Evolutionary conservation across 192 early-diverging fungal genomes (phyloP), one percentile per base, ranked within the genome.

Genomic region (Entomortierella parvispora): DNA sequence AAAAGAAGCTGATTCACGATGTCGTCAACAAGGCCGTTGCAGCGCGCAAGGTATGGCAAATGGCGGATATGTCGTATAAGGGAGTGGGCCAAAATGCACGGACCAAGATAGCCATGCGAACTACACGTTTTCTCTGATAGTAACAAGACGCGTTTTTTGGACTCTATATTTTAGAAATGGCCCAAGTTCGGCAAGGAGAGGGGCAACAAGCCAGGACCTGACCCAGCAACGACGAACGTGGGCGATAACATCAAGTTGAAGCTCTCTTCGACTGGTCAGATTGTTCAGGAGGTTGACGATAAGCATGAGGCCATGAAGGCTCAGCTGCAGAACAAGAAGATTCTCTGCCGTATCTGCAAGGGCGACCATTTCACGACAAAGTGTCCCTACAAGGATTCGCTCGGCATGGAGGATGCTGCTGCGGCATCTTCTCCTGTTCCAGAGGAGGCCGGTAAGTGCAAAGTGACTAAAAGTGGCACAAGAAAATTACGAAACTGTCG

Each of bases 351-450:
- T 83, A 90, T 91, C 60, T 99, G 97, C 84, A 94, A 95, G 62
- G 94, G 95, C 58, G 92, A 93, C 53, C 97, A 99, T 85, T 97
- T 91, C 72, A 97, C 97, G 11, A 85, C 87, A 49, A 94, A 94
- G 81, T 99, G 97, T 87, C 97, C 97, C 56, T 97, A 93, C 91
- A 99, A 97, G 87, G 95, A 97, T 79, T 93, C 93, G 3, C 81
- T 94, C 79, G 86, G 85, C 57, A 89, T 93, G 18, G 67, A 90
- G 52, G 90, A 93, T 70, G 93, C 62, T 42, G 62, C 92, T 29
- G 83, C 93, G 43, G 82, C 81, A 2, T 47, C 67, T 57, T 78
- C 83, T 28, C 83, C 77, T 23, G 81, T 40, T 12, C 37, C 68
- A 14, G 80, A 79, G 33, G 54, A 82, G 37, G 80, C 80, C 29